These are phyloP conservation scores for Metschnikowia noctiluminum DNA, from an alignment of 805 yeast species.

Conservation along the genomic window DNA sequence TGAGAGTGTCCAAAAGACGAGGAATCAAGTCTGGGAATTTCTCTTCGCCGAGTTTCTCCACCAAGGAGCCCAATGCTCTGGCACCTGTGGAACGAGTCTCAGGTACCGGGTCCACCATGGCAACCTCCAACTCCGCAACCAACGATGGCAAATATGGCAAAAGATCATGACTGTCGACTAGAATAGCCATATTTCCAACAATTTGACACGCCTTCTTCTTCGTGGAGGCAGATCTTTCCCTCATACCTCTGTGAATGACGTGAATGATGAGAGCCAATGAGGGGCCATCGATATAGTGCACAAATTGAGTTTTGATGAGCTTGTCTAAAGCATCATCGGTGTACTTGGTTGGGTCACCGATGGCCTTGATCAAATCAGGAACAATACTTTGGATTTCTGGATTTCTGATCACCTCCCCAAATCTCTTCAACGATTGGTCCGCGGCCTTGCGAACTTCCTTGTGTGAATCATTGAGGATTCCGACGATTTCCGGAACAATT, in stretches of 20 bases:
- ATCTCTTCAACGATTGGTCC: constrained; percentile 78
- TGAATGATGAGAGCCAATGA: constrained; percentile 92
- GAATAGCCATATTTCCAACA: constrained; percentile 97
- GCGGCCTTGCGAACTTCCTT: constrained; percentile 97
- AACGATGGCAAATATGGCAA: constrained; percentile 77
- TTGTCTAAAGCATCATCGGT: constrained; percentile 87
- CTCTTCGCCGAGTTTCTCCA: constrained; percentile 94
- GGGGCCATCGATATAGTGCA: constrained; percentile 97
- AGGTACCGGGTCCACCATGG: constrained; percentile 99
- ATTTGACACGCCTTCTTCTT: constrained; percentile 95
- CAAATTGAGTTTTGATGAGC: constrained; percentile 85
- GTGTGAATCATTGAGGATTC: constrained; percentile 90
- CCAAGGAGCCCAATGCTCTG: constrained; percentile 92
- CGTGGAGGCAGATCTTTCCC: constrained; percentile 87
- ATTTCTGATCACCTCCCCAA: constrained; percentile 95
- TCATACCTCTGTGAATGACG: constrained; percentile 93
- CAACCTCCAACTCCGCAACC: constrained; percentile 78
- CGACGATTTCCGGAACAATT: constrained; percentile 95
- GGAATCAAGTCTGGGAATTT: constrained; percentile 90
- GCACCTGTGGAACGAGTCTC: constrained; percentile 96
- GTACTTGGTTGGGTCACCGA: constrained; percentile 90
- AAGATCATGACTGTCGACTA: constrained; percentile 85
- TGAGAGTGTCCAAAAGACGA: constrained; percentile 67
- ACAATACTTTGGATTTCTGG: constrained; percentile 95
- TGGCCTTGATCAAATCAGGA: constrained; percentile 82